These are phyloP conservation scores for Tuctoria greenei DNA, from an alignment of 176 grass and related monocot species.

Conservation along the genomic window DNA sequence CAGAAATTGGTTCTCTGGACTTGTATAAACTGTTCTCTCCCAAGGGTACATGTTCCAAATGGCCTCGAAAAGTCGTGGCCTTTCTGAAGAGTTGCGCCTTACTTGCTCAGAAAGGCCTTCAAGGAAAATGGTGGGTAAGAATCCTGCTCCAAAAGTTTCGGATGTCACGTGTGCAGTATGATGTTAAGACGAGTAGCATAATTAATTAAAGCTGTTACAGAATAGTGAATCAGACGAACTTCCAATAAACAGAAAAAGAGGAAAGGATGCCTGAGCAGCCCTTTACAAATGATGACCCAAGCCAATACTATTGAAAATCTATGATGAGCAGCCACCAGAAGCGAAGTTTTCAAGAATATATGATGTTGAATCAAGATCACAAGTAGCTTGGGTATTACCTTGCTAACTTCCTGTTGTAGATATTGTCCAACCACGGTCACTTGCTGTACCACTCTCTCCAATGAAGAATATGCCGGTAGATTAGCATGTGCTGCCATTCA, in stretches of 20 bases:
- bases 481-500: constrained; percentile 70
- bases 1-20: constrained; percentile 27
- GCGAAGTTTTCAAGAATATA: background rate
- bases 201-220: background rate
- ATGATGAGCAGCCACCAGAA: background rate
- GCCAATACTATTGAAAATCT: background rate
- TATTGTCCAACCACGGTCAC: constrained; percentile 70
- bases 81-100: constrained; percentile 37
- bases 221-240: background rate
- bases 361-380: background rate
- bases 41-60: background rate
- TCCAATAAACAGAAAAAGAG: background rate
- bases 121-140: constrained; percentile 80
- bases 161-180: constrained; percentile 44
- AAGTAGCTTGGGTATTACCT: constrained; percentile 49
- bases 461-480: constrained; percentile 78
- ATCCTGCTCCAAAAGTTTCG: constrained; percentile 75
- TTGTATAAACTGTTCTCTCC: background rate
- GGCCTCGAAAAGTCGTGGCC: background rate
- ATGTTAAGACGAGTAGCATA: background rate
- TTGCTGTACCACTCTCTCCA: constrained; percentile 93
- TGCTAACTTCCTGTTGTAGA: constrained; percentile 78
- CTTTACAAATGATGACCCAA: background rate
- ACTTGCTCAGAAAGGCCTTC: constrained; percentile 92
- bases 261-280: background rate